Evolutionary conservation across 768 basidiomycete genomes (phyloP).

Genomic region (Kwoniella sp.): DNA sequence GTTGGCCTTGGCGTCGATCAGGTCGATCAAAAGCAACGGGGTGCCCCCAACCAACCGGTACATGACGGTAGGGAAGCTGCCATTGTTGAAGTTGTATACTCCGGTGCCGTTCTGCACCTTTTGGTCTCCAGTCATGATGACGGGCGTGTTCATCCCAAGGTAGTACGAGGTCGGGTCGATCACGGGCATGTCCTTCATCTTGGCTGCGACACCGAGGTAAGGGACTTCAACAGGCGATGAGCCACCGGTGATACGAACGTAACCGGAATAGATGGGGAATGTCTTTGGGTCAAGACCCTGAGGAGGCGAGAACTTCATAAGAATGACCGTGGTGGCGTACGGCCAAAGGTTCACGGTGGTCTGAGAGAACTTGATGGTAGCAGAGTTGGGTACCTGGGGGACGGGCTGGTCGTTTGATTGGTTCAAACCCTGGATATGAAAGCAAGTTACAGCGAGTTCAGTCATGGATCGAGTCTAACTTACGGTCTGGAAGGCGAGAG

Average conservation of each 20-base stretch:
- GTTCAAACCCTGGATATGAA: slow-evolving; percentile 17
- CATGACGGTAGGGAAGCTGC: slow-evolving; percentile 37
- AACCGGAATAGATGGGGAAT: slow-evolving; percentile 62
- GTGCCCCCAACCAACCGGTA: slow-evolving; percentile 40
- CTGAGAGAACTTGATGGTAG: slow-evolving; percentile 55
- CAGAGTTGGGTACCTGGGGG: slow-evolving; percentile 50
- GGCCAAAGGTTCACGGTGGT: slow-evolving; percentile 53
- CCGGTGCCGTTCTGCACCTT: slow-evolving; percentile 23
- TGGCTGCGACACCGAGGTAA: slow-evolving; percentile 48
- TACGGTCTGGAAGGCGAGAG: slow-evolving; percentile 30
- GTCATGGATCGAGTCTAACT: background rate
- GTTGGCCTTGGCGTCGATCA: slow-evolving; percentile 33
- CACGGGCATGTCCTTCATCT: slow-evolving; percentile 44
- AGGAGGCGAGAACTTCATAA: slow-evolving; percentile 56
- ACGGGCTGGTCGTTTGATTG: slow-evolving; percentile 54
- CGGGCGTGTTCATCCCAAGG: slow-evolving; percentile 35
- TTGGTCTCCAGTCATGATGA: slow-evolving; percentile 17
- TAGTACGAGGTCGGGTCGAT: slow-evolving; percentile 39
- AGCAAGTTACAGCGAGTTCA: background rate
- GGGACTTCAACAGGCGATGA: slow-evolving; percentile 29
- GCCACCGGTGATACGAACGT: slow-evolving; percentile 52
- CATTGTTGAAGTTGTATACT: slow-evolving; percentile 32
- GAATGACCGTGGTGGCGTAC: slow-evolving; percentile 45
- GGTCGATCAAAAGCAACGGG: slow-evolving; percentile 37
- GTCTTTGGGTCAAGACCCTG: slow-evolving; percentile 51